phyloP scores from a whole-genome alignment of 306 rosid species.

The Trifolium fragiferum region DNA sequence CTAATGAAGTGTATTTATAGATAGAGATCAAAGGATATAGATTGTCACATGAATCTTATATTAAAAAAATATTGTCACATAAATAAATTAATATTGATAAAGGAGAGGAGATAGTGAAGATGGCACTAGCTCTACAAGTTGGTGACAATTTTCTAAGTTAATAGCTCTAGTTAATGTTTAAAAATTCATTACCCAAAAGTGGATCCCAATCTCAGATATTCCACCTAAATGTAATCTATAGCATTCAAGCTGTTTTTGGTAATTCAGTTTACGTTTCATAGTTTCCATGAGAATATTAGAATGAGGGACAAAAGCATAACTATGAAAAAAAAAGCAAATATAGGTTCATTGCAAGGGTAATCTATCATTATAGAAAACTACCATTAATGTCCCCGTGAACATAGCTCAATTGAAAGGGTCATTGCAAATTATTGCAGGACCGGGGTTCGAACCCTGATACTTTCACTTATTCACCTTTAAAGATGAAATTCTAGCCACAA shows the following conservation, averaged over 20 bases:
- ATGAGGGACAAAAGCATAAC: no score
- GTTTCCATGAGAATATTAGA: not conserved
- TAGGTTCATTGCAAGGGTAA: no score
- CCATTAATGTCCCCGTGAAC: no score
- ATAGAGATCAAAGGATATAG: constrained; percentile 28
- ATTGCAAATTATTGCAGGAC: no score
- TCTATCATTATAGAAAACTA: no score
- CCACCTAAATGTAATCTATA: not conserved
- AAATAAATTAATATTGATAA: constrained; percentile 2
- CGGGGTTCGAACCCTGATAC: no score
- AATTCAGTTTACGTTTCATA: not conserved
- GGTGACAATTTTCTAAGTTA: constrained; percentile 34
- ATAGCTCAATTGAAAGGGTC: no score
- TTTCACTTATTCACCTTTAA: no score
- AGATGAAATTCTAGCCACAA: no score
- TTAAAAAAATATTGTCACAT: not conserved
- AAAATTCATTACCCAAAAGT: constrained; percentile 20
- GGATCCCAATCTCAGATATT: constrained; percentile 15
- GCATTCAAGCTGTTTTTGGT: not conserved
- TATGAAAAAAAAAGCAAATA: no score
- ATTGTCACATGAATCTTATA: no score
- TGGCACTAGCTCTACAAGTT: constrained; percentile 43
- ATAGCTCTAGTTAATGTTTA: not conserved
- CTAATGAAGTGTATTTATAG: constrained; percentile 51
- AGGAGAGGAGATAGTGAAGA: constrained; percentile 33